These are phyloP conservation scores for Colletotrichum graminicola DNA, from an alignment of 2,329 filamentous ascomycete genomes.

Conservation along the genomic window DNA sequence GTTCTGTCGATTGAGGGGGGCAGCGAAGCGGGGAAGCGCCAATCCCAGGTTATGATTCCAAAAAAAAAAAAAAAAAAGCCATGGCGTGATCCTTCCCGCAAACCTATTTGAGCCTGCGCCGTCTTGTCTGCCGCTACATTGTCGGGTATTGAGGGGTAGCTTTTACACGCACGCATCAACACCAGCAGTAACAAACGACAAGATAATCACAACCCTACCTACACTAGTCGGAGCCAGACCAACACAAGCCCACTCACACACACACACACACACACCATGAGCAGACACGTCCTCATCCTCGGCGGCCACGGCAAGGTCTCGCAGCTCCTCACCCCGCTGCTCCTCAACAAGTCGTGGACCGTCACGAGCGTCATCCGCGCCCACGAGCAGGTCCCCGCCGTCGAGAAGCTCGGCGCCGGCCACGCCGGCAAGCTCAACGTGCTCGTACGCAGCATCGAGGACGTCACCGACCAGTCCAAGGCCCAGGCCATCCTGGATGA, in stretches of 20 bases:
- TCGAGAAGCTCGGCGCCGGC: constrained; percentile 71
- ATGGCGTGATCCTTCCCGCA: neutral
- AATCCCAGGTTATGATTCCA: constrained; percentile 15
- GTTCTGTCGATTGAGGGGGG: neutral
- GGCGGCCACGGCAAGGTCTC: constrained; percentile 87
- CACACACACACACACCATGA: constrained; percentile 41
- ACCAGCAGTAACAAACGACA: neutral
- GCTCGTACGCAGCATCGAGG: constrained; percentile 77
- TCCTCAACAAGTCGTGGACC: constrained; percentile 79
- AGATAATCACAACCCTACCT: neutral
- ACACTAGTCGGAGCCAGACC: neutral
- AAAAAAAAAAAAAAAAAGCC: no score
- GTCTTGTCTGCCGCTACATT: neutral
- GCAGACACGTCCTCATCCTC: constrained; percentile 75
- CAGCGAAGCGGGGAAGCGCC: constrained; percentile 11
- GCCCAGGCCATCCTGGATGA: constrained; percentile 72
- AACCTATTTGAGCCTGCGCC: constrained; percentile 2
- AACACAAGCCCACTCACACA: neutral
- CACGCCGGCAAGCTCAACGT: constrained; percentile 75
- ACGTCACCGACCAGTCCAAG: constrained; percentile 72
- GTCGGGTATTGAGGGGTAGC: neutral
- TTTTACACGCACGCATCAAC: neutral
- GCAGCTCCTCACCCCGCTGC: constrained; percentile 79
- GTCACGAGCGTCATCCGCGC: constrained; percentile 84
- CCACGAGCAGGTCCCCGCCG: constrained; percentile 73